phyloP scores from a whole-genome alignment of 257 asterid genomes.

The Cruciata laevipes region DNA sequence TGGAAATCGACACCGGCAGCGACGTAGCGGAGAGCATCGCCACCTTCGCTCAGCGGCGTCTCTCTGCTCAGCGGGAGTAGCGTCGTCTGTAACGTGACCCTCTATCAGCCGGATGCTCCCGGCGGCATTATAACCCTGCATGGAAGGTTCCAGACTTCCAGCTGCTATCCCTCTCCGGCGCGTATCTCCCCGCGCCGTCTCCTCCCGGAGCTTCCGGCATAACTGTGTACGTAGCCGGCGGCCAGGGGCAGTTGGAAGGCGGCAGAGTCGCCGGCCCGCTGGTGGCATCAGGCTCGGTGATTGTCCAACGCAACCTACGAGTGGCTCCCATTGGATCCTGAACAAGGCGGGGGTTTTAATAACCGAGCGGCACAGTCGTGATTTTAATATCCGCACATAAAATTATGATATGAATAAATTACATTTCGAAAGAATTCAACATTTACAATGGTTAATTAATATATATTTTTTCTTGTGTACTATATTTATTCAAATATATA shows the following conservation, averaged over 20 bases:
- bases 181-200: conserved; percentile 55
- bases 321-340: conserved; percentile 54
- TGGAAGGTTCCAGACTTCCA: conserved; percentile 79
- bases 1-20: conserved; percentile 53
- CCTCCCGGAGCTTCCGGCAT: conserved; percentile 57
- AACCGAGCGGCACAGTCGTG: too few species aligned
- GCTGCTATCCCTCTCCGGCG: conserved; percentile 63
- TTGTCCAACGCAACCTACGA: conserved; percentile 65
- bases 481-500: too few species aligned
- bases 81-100: conserved; percentile 42
- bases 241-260: conserved; percentile 78
- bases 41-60: conserved; percentile 55
- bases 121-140: conserved; percentile 48
- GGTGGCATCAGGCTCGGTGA: conserved; percentile 71
- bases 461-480: too few species aligned
- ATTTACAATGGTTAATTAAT: too few species aligned
- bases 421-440: too few species aligned
- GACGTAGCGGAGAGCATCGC: conserved; percentile 54
- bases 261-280: conserved; percentile 58
- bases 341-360: conserved; percentile 23
- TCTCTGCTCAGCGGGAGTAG: conserved; percentile 72
- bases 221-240: conserved; percentile 63
- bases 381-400: too few species aligned
- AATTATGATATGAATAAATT: too few species aligned
- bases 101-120: conserved; percentile 53